Evolutionary conservation across 2,329 filamentous ascomycete genomes (phyloP).

Genomic region (Ceratocystis colombiana): DNA sequence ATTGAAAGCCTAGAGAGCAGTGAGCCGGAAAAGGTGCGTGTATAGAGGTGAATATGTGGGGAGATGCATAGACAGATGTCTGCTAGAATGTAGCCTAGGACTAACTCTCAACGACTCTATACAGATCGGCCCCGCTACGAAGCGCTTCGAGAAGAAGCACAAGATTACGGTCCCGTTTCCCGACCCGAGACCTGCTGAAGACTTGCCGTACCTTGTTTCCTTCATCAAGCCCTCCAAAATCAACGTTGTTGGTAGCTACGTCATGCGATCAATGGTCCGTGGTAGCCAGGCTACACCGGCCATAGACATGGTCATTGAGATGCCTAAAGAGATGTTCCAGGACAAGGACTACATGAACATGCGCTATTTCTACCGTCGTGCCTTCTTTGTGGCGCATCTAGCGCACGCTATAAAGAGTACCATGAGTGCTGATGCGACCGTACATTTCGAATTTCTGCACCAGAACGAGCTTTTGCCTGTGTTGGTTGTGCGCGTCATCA

Average conservation of each 20-base stretch:
- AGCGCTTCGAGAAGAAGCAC: conserved; percentile 56
- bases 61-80: background rate
- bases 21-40: conserved; percentile 39
- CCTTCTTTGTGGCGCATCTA: conserved; percentile 81
- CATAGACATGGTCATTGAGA: conserved; percentile 77
- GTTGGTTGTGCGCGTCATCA: conserved; percentile 36
- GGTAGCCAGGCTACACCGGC: conserved; percentile 43
- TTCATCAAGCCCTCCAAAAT: conserved; percentile 66
- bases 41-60: background rate
- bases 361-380: conserved; percentile 88
- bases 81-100: background rate
- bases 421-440: conserved; percentile 40
- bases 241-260: conserved; percentile 84
- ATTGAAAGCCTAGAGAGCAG: conserved; percentile 45
- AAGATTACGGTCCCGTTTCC: conserved; percentile 74
- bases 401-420: conserved; percentile 57
- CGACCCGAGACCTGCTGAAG: conserved; percentile 61
- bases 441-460: conserved; percentile 54
- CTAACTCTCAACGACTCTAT: conserved; percentile 14
- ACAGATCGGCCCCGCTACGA: conserved; percentile 57
- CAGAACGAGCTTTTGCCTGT: conserved; percentile 70
- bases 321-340: conserved; percentile 72
- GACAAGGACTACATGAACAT: conserved; percentile 91
- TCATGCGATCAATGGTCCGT: conserved; percentile 62
- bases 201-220: conserved; percentile 71